phyloP scores from a whole-genome alignment of 768 basidiomycete genomes.

The Boletus vermiculosoides region DNA sequence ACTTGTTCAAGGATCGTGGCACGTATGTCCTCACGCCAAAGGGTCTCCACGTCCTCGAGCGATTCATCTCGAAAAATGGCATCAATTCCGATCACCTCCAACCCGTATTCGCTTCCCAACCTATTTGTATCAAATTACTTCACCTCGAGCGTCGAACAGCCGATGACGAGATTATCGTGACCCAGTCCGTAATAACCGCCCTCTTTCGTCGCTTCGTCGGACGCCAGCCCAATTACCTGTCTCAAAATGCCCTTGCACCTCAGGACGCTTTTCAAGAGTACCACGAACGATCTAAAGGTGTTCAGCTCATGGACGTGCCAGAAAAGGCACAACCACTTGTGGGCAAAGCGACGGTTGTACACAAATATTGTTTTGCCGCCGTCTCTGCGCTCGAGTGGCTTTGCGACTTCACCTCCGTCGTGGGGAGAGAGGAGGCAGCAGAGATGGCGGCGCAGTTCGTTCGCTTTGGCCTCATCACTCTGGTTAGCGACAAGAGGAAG shows the following conservation, averaged over 20 bases:
- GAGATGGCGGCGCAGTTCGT: constrained; percentile 99
- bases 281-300: constrained; percentile 75
- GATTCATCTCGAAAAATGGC: constrained; percentile 99
- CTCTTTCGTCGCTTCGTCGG: constrained; percentile 96
- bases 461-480: constrained; percentile 83
- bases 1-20: constrained; percentile 96
- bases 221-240: constrained; percentile 75
- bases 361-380: constrained; percentile 81
- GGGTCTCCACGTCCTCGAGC: constrained; percentile 96
- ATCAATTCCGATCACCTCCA: constrained; percentile 93
- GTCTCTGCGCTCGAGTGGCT: constrained; percentile 94
- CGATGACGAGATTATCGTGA: constrained; percentile 98
- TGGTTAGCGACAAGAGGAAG: constrained; percentile 90
- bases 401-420: constrained; percentile 94
- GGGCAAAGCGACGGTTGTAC: constrained; percentile 43
- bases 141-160: constrained; percentile 90
- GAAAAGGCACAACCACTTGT: constrained; percentile 61
- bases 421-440: constrained; percentile 93
- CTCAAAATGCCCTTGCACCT: constrained; percentile 42
- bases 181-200: constrained; percentile 89
- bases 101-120: constrained; percentile 84
- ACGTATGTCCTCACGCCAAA: constrained; percentile 96
- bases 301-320: constrained; percentile 65
- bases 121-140: constrained; percentile 95
- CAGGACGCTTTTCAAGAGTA: constrained; percentile 70